Base-by-base conservation (phyloP, 1,284 basidiomycete genomes). In the Leccinum subfulvum region DNA sequence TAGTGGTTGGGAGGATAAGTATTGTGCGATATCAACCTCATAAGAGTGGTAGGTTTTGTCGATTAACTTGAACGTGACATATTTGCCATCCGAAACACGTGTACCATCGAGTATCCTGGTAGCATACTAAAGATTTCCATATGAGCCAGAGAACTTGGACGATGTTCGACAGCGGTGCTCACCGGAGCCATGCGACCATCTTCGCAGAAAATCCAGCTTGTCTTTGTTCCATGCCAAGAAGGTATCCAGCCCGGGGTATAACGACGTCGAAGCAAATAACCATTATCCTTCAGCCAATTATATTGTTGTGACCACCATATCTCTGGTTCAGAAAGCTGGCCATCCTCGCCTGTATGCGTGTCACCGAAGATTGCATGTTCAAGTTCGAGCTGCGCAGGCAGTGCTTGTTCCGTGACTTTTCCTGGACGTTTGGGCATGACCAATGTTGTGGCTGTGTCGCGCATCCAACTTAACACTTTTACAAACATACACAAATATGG, bases 241-340 rank as follows among this genome's bases (percentile, higher is more conserved):
- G 78, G 73, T 7, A 65, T 56, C 76, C 78, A 79, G 30, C 69
- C 74, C 6, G 78, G 75, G 8, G 69, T 60, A 59, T 76, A 78
- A 8, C 78, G 69, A 4, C 70, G 67, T 2, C 78, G 73, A 13
- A 80, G 72, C 35, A 71, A 58, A 54, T 79, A 79, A 7, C 79
- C 78, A 23, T 28, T 62, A 3, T 68, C 68, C 57, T 72, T 66
- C 1, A 79, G 62, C 74, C 75, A 80, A 14, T 56, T 44, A 21
- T 73, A 72, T n/a, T 71, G 75, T 41, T 67, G 56, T 7, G 64
- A 49, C 77, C 77, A 79, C 64, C 70, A 78, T 2, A 28, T 3
- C 41, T 68, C 66, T 2, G 49, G 55, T 16, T 64, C 58, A 13
- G 60, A 33, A 1, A 68, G 68, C 14, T 61, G 28, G 30, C 39